These are phyloP conservation scores for Pseudocercospora fijiensis DNA, from an alignment of 2,329 filamentous ascomycete species.

Conservation along the genomic window DNA sequence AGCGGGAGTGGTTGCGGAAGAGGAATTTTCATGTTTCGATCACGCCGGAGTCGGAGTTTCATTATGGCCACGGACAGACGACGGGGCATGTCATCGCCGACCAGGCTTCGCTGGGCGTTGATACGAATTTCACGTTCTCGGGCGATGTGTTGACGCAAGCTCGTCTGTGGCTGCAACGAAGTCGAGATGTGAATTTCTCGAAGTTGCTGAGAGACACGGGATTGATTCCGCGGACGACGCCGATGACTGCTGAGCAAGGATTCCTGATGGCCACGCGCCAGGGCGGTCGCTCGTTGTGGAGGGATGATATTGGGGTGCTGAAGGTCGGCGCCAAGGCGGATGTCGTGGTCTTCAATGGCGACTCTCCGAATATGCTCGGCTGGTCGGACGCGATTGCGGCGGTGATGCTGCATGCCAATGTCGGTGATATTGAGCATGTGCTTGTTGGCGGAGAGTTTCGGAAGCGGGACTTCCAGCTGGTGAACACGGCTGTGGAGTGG, in stretches of 20 bases:
- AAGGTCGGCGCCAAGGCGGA: conserved; percentile 55
- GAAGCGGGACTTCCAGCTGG: conserved; percentile 46
- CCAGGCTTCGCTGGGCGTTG: conserved; percentile 42
- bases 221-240: conserved; percentile 49
- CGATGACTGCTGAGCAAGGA: conserved; percentile 56
- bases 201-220: conserved; percentile 40
- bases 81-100: conserved; percentile 48
- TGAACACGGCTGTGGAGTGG: conserved; percentile 10
- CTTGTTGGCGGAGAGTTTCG: conserved; percentile 51
- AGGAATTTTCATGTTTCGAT: conserved; percentile 57
- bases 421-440: conserved; percentile 55
- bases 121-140: conserved; percentile 28
- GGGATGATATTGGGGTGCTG: conserved; percentile 54
- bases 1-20: conserved; percentile 46
- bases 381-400: conserved; percentile 59
- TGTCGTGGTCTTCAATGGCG: conserved; percentile 54
- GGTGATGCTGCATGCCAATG: conserved; percentile 55
- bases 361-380: conserved; percentile 52
- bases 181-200: conserved; percentile 42
- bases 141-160: conserved; percentile 49
- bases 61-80: conserved; percentile 57
- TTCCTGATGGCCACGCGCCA: conserved; percentile 57
- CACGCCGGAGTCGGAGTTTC: conserved; percentile 60
- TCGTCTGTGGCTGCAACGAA: conserved; percentile 55
- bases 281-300: conserved; percentile 53